Base-by-base conservation (phyloP, 805 yeast species). In the Hanseniaspora taiwanica region DNA sequence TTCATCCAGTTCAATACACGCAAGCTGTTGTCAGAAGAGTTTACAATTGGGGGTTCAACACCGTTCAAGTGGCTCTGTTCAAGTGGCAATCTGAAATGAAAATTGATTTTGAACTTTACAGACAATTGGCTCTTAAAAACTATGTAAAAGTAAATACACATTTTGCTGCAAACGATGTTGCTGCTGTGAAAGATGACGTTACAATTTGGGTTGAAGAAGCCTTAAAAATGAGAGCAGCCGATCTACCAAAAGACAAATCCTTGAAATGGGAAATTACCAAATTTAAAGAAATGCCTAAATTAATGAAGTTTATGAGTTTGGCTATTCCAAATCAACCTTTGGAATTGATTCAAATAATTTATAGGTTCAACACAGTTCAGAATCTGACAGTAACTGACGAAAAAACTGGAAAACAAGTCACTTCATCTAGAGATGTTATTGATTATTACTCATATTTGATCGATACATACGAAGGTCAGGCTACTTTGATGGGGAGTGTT, bases 81-180 rank as follows among this genome's bases (percentile, higher is more conserved):
- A 78, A 84, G 29, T 69, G 74, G 55, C 81, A 80, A 56, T 76
- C 86, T 21, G 72, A 76, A 29, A 54, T 71, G 42, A 80, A 76
- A 58, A 83, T 87, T 24, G 63, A 74, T 34, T 80, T 79, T 48
- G 55, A 75, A 17, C 71, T 76, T 44, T 87, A 95, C 95, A 83
- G 82, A 58, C 89, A 85, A 59, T 70, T 69, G 23, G 94, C 94
- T 6, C 76, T 87, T 49, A 84, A 84, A 49, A 66, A 66, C 38
- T 86, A 76, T 57, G 81, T 80, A 21, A 72, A 73, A 42, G 79
- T 83, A n/a, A 85, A 87, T 61, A 76, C 77, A 52, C 77, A 85
- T 2, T 87, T 87, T 65, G 89, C 94, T 2, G 55, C 65, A 16
- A 66, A 65, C 24, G 66, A 77, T 46, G 53, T 84, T 36, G 62